phyloP scores from a whole-genome alignment of 768 basidiomycete genomes.

The Russula earlei region DNA sequence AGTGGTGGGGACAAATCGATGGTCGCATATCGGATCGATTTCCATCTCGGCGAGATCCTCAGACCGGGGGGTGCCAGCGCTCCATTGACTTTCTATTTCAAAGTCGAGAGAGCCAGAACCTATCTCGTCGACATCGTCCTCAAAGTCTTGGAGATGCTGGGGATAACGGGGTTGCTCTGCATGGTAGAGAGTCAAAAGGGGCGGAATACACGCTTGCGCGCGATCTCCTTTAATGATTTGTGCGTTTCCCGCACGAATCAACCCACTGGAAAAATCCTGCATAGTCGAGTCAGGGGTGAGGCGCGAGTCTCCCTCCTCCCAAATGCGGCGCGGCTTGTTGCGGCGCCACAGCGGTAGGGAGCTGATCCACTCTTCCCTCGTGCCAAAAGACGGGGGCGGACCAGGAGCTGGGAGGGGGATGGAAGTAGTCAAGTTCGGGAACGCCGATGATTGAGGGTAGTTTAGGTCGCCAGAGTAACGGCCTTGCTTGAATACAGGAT shows the following conservation, averaged over 20 bases:
- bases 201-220: conserved; percentile 82
- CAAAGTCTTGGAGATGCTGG: conserved; percentile 17
- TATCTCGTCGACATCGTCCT: conserved; percentile 38
- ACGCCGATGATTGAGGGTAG: conserved; percentile 33
- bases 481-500: conserved; percentile 55
- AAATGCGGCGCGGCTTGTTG: conserved; percentile 55
- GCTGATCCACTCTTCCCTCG: conserved; percentile 64
- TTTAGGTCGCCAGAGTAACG: conserved; percentile 32
- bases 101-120: conserved; percentile 31
- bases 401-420: conserved; percentile 52
- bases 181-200: conserved; percentile 34
- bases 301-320: conserved; percentile 43
- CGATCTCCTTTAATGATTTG: conserved; percentile 75
- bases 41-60: conserved; percentile 26
- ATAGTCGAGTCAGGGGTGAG: conserved; percentile 24
- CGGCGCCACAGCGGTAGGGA: conserved; percentile 65
- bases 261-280: conserved; percentile 66
- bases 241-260: conserved; percentile 69
- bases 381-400: conserved; percentile 54
- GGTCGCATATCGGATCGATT: conserved; percentile 22
- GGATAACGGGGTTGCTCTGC: not conserved
- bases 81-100: conserved; percentile 33
- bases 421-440: conserved; percentile 46
- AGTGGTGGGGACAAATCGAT: conserved; percentile 4
- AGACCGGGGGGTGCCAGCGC: conserved; percentile 25